Percentiles rank a stretch among this genome's conserved stretches.
phyloP scores from a whole-genome alignment of 1,284 basidiomycete genomes.

The Microbotryum scabiosae region DNA sequence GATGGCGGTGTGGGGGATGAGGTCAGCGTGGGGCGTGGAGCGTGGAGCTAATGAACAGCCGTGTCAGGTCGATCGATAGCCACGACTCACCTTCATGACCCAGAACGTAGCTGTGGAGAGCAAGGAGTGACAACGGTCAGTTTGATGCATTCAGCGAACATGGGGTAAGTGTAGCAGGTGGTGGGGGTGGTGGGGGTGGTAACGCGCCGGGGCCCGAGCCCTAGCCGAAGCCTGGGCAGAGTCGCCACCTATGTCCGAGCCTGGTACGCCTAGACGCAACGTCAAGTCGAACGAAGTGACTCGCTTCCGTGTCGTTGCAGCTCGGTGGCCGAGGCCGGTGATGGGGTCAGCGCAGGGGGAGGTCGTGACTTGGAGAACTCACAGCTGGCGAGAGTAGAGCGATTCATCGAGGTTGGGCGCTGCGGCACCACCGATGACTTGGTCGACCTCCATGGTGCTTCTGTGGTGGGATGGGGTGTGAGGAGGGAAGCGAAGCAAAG shows the following conservation, averaged over 20 bases:
- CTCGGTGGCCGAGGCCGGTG: not conserved
- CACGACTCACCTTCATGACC: constrained; percentile 74
- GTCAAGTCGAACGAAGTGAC: too few relatives aligned
- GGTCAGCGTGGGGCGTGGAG: not conserved
- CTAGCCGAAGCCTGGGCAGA: not conserved
- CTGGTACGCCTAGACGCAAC: too few relatives aligned
- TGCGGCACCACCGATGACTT: constrained; percentile 6
- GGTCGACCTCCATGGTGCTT: constrained; percentile 13
- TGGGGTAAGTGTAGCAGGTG: not conserved
- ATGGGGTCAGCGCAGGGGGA: not conserved
- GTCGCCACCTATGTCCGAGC: too few relatives aligned
- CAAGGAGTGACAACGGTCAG: not conserved
- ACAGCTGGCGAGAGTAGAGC: constrained; percentile 93
- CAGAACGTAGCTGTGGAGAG: constrained; percentile 67
- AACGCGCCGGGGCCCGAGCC: not conserved
- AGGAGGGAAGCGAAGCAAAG: not conserved
- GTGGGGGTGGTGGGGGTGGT: not conserved
- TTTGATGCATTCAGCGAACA: not conserved
- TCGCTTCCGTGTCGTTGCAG: not conserved
- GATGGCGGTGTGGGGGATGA: not conserved
- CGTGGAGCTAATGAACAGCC: not conserved
- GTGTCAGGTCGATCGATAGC: constrained; percentile 1
- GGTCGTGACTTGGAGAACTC: constrained; percentile 41
- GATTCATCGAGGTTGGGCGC: constrained; percentile 30
- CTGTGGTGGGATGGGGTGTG: not conserved